Evolutionary conservation across 805 yeast genomes (phyloP), one percentile per base, ranked within the genome.

Genomic region (Yarrowia osloensis): DNA sequence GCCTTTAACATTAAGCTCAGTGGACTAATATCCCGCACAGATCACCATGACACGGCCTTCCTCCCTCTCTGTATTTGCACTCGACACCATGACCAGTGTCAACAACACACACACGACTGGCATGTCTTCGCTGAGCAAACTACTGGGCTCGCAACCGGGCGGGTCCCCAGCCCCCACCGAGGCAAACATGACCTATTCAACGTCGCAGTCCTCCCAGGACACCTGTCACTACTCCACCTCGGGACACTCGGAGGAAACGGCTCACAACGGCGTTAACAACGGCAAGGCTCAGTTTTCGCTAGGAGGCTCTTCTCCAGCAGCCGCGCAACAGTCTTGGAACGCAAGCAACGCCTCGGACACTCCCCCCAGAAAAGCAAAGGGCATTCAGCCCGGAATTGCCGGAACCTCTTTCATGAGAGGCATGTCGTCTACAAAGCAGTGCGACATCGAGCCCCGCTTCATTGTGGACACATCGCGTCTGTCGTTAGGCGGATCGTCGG

Each of bases 391-490:
- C 19, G 55, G 63, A 19, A 67, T 65, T 17, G 71, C 70, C n/a
- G 62, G 61, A 13, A 42, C 67, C 28, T 67, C 57, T 33, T 68
- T 33, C 66, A 68, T 52, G 69, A 50, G 70, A 69, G 66, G 67
- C 70, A 69, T 67, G 68, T 70, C 40, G 35, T 68, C 67, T 39
- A 71, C 85, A 6, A 74, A 80, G 46, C 77, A 85, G 21, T 80
- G 82, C 17, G 82, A 86, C 35, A 86, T 92, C n/a, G 97, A 91
- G 74, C 89, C 96, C 17, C 82, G 97, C 49, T 91, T 92, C 74
- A 86, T 92, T 61, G 88, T 92, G 44, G 89, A 96, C 12, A 86
- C 90, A 72, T 95, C 88, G 69, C 84, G 89, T 66, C 85, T 87
- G 73, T 49, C 77, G 69, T 61, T 71, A 68, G 71, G 19, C 65